Evolutionary conservation across 2,329 filamentous ascomycete genomes (phyloP).

Genomic region (Beauveria sp.): DNA sequence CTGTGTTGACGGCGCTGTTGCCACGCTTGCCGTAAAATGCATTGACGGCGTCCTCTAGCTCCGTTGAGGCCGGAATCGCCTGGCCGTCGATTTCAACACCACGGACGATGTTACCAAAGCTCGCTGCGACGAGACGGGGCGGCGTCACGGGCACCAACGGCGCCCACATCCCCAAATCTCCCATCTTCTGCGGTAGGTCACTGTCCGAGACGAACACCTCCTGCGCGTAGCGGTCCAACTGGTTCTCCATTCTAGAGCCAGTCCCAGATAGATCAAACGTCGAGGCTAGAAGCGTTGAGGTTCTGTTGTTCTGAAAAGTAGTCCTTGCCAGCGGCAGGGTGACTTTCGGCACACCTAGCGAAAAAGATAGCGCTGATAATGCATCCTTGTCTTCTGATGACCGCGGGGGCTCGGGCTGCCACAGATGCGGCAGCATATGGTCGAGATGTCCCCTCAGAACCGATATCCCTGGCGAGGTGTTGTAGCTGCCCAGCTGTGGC

Average conservation of each 20-base stretch:
- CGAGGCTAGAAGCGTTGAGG: constrained; percentile 47
- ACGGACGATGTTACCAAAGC: constrained; percentile 73
- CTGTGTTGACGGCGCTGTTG: constrained; percentile 21
- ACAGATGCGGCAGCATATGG: constrained; percentile 38
- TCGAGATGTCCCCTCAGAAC: constrained; percentile 38
- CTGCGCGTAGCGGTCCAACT: constrained; percentile 33
- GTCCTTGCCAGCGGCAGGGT: constrained; percentile 69
- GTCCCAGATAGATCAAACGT: constrained; percentile 20
- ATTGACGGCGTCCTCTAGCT: constrained; percentile 60
- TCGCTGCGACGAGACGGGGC: constrained; percentile 53
- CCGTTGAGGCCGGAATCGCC: constrained; percentile 56
- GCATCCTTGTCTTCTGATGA: constrained; percentile 25
- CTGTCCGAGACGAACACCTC: constrained; percentile 21
- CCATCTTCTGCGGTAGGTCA: constrained; percentile 15
- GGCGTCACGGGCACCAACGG: constrained; percentile 57
- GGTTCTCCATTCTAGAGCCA: constrained; percentile 18
- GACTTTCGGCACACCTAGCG: constrained; percentile 29
- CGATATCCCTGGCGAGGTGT: constrained; percentile 39
- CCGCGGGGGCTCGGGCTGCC: constrained; percentile 25
- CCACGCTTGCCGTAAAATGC: constrained; percentile 40
- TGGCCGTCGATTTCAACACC: constrained; percentile 44
- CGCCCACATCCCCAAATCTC: constrained; percentile 24
- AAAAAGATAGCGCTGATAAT: constrained; percentile 35
- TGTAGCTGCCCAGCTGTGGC: constrained; percentile 23
- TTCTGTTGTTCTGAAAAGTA: constrained; percentile 61